Evolutionary conservation across 257 asterid genomes (phyloP), one percentile per base, ranked within the genome.

Genomic region (Voacanga thouarsii): DNA sequence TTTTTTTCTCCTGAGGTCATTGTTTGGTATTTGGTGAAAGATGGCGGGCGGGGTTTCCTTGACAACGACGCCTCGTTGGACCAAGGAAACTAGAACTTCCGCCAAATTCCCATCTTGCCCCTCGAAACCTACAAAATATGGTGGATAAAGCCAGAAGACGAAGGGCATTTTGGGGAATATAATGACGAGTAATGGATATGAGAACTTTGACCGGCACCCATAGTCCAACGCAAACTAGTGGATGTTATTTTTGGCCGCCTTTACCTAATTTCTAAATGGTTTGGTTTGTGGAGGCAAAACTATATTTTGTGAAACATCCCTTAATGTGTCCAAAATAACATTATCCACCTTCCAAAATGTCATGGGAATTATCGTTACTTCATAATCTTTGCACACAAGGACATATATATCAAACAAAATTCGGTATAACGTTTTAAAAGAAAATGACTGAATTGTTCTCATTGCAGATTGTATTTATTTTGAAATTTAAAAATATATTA

Each of bases 211-310:
- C 18, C 39, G 57, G 45, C 8, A 43, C 15, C 43, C 26, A 39
- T 37, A 79, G 61, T 39, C 55, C 51, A 74, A 74, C 41, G 61
- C 49, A 8, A 18, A 15, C 55, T 16, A 43, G 49, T 67, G 79
- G 75, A 75, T 80, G 69, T 43, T 65, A 41, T 69, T 74, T 67
- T 53, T 23, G 59, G 45, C 55, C 26, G 80, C 28, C 60, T 68
- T 37, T 72, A 37, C 80, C 72, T 68, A 33, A 79, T n/a, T 75
- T 47, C 39, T 74, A 49, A 49, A 59, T 69, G 80, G 83, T 80
- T 75, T 74, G 76, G 67, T 44, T 80, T 75, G 83, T 15, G 83
- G 77, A 57, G 83, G 69, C 83, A 80, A 56, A 30, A 45, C 21
- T 57, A 71, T 69, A 44, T 21, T 15, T 68, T 57, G 68, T 45